Base-by-base conservation (phyloP, 176 grass and related monocot genomes). In the Eleusine indica region DNA sequence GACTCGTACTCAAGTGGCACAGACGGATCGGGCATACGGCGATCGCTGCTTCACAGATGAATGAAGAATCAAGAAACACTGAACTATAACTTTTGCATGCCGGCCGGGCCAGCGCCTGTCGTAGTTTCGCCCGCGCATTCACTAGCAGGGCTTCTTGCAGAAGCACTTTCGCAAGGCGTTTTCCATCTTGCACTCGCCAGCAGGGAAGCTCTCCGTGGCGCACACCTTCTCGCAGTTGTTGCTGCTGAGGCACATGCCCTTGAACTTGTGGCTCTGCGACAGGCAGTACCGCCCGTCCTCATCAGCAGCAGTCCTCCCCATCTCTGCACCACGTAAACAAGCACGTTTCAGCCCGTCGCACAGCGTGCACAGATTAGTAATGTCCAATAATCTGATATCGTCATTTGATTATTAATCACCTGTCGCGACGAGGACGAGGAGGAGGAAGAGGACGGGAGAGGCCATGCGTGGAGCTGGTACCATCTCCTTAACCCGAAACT, bases 91-190 rank as follows among this genome's bases (percentile, higher is more conserved):
- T 4, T 21, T 61, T 7, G 60, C 60, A 63, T 29, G 56, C 56
- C 56, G 57, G n/a, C 18, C 0, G 56, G 3, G 56, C 25, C 25
- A 25, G 25, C 25, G 25, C 25, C 25, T 0, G 25, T 25, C 25
- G 25, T 25, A 25, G 25, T 25, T 25, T 2, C 18, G 56, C 56
- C 6, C 6, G 56, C 19, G 56, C 16, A 15, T 25, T 25, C 49
- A 21, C 58, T 64, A 78, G 60, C 76, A 78, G 16, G 41, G 60
- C 41, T 78, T 78, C 76, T 48, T 65, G 58, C 76, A 78, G 25
- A 48, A 78, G 42, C 76, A 78, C 60, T 35, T 65, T 60, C 42
- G 60, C 40, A 2, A 1, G 41, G 4, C 16, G 40, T 0, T 2
- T 1, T 47, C 42, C 0, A 19, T 4, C 76, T 65, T 78, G 60